These are phyloP conservation scores for Cinnamomum micranthum DNA, from an alignment of 164 flowering plant species.

Conservation along the genomic window DNA sequence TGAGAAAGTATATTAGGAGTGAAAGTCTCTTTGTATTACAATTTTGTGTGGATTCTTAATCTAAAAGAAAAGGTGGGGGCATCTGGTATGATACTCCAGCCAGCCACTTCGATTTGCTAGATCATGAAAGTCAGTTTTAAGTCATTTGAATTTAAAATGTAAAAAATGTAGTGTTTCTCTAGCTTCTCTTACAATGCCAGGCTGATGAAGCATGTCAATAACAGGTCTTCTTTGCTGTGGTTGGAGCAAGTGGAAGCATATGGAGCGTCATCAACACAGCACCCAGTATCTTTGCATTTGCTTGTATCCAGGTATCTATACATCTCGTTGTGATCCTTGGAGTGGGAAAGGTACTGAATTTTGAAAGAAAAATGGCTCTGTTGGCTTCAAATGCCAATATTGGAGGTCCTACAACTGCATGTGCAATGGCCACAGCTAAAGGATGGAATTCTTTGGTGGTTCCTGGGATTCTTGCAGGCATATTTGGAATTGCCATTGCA, in stretches of 20 bases:
- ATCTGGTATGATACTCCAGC: no score
- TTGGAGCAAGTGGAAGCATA: conserved; percentile 84
- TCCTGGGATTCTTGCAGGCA: conserved; percentile 84
- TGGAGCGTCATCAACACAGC: conserved; percentile 74
- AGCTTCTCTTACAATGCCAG: not conserved
- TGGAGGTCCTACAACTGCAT: conserved; percentile 95
- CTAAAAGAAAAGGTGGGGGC: no score
- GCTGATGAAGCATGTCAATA: not conserved
- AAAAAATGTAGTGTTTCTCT: no score
- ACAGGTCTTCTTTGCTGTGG: conserved; percentile 80
- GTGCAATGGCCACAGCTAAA: conserved; percentile 91
- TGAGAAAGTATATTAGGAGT: no score
- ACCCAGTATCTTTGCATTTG: conserved; percentile 84
- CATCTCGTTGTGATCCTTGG: conserved; percentile 77
- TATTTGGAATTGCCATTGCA: conserved; percentile 75
- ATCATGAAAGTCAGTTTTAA: no score
- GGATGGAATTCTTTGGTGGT: conserved; percentile 83
- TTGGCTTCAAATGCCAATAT: conserved; percentile 93
- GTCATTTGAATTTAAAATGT: no score
- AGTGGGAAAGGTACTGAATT: conserved; percentile 56
- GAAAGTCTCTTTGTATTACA: no score
- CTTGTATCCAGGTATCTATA: conserved; percentile 61
- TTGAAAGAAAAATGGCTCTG: conserved; percentile 63
- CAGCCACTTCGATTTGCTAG: no score
- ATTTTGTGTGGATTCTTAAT: no score